These are phyloP conservation scores for Solanum boliviense DNA, from an alignment of 257 asterid genomes.

Conservation along the genomic window DNA sequence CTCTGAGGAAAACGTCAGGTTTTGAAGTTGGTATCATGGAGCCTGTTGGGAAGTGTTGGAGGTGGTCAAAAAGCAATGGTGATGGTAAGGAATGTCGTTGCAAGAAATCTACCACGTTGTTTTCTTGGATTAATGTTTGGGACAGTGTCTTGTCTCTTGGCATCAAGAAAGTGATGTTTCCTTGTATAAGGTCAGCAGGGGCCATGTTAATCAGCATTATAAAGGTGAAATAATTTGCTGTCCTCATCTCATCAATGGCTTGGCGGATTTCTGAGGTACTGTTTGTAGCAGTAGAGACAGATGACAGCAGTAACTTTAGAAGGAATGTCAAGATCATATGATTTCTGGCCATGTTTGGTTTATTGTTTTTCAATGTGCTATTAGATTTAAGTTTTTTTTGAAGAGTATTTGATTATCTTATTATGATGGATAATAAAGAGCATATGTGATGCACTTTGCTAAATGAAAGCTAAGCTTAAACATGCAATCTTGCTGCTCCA, in stretches of 20 bases:
- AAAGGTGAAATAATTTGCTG: slow-evolving; percentile 61
- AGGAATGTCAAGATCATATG: background rate
- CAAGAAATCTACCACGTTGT: slow-evolving; percentile 36
- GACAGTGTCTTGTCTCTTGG: slow-evolving; percentile 53
- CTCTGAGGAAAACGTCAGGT: slow-evolving; percentile 35
- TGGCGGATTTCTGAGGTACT: slow-evolving; percentile 5
- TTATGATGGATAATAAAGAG: background rate
- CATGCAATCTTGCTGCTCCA: background rate
- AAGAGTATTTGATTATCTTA: background rate
- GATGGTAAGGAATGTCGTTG: slow-evolving; percentile 63
- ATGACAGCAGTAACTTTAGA: background rate
- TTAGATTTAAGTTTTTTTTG: background rate
- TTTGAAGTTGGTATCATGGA: slow-evolving; percentile 52
- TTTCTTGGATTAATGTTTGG: slow-evolving; percentile 10
- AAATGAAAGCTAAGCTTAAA: background rate
- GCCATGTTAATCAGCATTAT: slow-evolving; percentile 68
- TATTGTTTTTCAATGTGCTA: background rate
- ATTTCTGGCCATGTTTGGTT: background rate
- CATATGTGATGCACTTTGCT: background rate
- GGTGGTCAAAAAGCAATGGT: slow-evolving; percentile 46
- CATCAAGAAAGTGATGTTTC: slow-evolving; percentile 59
- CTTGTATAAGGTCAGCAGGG: slow-evolving; percentile 20
- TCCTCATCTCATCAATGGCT: slow-evolving; percentile 63
- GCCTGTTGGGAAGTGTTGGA: slow-evolving; percentile 50
- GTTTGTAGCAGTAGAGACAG: background rate